These are phyloP conservation scores for Camelina neglecta DNA, from an alignment of 345 rosid genomes.

Conservation along the genomic window DNA sequence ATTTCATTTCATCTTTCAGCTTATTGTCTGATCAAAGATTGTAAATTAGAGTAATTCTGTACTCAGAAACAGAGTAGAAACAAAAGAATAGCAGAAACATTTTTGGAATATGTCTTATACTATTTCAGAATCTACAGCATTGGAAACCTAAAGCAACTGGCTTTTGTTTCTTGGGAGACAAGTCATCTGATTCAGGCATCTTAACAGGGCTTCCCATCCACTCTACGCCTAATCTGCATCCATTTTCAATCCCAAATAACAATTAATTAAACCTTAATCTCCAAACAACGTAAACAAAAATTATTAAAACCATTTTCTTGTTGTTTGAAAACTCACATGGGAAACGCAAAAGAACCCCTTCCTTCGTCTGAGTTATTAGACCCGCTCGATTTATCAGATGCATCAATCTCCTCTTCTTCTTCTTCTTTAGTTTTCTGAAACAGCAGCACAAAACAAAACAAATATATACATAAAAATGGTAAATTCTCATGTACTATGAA, in stretches of 20 bases:
- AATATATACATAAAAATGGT: neutral
- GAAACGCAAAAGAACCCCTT: conserved; percentile 73
- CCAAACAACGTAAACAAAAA: neutral
- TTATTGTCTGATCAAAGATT: neutral
- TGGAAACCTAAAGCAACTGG: conserved; percentile 51
- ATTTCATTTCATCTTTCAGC: neutral
- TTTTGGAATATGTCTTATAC: neutral
- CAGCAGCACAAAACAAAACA: neutral
- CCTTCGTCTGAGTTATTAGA: conserved; percentile 62
- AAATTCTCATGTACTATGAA: conserved; percentile 6
- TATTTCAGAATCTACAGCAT: conserved; percentile 57
- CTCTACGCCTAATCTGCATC: conserved; percentile 66
- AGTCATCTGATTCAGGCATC: conserved; percentile 68
- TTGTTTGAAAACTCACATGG: conserved; percentile 54
- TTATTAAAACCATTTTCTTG: neutral
- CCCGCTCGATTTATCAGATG: conserved; percentile 53
- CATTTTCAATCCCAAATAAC: conserved; percentile 11
- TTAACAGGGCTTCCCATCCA: conserved; percentile 76
- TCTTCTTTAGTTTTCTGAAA: conserved; percentile 41
- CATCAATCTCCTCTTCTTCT: conserved; percentile 21
- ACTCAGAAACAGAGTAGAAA: conserved; percentile 18
- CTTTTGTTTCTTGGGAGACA: conserved; percentile 55
- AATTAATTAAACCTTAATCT: neutral
- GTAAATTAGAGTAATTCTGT: neutral
- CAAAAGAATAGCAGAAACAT: conserved; percentile 18